Evolutionary conservation across 1,284 basidiomycete genomes (phyloP).

Genomic region (Wolfiporia cocos): DNA sequence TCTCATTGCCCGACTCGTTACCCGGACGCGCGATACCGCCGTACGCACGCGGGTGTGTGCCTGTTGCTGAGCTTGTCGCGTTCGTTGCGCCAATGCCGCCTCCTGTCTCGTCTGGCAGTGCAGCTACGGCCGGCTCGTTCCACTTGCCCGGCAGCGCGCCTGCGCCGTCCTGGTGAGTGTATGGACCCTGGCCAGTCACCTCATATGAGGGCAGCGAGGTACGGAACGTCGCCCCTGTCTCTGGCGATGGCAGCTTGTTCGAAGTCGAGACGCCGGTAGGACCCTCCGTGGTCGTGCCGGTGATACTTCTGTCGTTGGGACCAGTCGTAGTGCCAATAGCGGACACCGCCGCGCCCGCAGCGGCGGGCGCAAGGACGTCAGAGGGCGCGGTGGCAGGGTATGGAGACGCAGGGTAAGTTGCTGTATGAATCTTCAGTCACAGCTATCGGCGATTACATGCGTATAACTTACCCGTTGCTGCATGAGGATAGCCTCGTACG

Average conservation of each 20-base stretch:
- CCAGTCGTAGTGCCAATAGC: background rate
- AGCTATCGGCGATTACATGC: background rate
- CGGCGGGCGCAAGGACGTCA: conserved; percentile 1
- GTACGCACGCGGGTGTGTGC: conserved; percentile 5
- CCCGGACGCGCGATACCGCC: background rate
- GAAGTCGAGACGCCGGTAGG: too few relatives aligned
- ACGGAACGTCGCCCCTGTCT: background rate
- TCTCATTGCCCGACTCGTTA: conserved; percentile 6
- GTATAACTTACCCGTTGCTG: background rate
- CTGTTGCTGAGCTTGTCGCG: conserved; percentile 3
- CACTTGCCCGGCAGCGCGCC: conserved; percentile 26
- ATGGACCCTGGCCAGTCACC: conserved; percentile 9
- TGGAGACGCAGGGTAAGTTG: background rate
- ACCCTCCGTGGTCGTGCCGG: too few relatives aligned
- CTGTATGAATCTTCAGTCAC: background rate
- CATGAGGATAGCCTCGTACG: background rate
- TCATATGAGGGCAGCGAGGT: conserved; percentile 16
- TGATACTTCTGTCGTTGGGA: too few relatives aligned
- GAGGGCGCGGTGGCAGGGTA: conserved; percentile 2
- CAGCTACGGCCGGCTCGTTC: conserved; percentile 25
- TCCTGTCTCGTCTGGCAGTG: conserved; percentile 24
- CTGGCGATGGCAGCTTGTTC: background rate
- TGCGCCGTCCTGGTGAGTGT: conserved; percentile 17
- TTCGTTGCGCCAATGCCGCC: conserved; percentile 4
- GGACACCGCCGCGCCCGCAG: background rate